Base-by-base conservation (phyloP, 345 rosid species). In the Aquilaria yunnanensis region DNA sequence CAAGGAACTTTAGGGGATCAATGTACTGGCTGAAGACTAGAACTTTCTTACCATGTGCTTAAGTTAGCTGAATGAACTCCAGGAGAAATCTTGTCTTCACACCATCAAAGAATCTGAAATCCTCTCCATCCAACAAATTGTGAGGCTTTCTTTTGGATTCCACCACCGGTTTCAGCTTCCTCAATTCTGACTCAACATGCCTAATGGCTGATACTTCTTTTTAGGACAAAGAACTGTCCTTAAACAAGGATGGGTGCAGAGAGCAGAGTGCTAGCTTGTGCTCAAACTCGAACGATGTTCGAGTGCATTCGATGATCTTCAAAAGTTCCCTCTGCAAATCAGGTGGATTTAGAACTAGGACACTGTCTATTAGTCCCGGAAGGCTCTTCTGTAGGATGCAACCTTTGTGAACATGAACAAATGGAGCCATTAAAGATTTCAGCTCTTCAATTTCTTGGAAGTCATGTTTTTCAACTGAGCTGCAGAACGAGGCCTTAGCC, bases 21-120 rank as follows among this genome's bases (percentile, higher is more conserved):
- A 80, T 62, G 55, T 48, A 86, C 32, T 93, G 93, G 64, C 94
- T 76, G 61, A 87, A 93, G 16, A 93, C 80, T 54, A 92, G 62
- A 16, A 87, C 96, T 63, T 82, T 87, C 70, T 93, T 97, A 3
- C 65, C 57, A 12, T 72, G 32, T 2, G 71, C 69, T 23, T 47
- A 56, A 32, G 88, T 72, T 13, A 87, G 73, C 67, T 71, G 73
- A 43, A 84, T 63, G 52, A 93, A 77, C 13, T 81, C 81, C 43
- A 77, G 54, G 1, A 87, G 65, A 64, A 92, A 92, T 71, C 71
- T 78, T 0, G 86, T 84, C 67, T 87, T 93, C 2, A 61, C 77
- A 63, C 98, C 97, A 34, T 61, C 75, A 7, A 71, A 54, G 60
- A 65, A 62, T 69, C 56, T 72, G 9, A 62, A 57, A 3, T 50